Evolutionary conservation across 2,329 filamentous ascomycete genomes (phyloP).

Genomic region (Ploettnerulaceae sp.): DNA sequence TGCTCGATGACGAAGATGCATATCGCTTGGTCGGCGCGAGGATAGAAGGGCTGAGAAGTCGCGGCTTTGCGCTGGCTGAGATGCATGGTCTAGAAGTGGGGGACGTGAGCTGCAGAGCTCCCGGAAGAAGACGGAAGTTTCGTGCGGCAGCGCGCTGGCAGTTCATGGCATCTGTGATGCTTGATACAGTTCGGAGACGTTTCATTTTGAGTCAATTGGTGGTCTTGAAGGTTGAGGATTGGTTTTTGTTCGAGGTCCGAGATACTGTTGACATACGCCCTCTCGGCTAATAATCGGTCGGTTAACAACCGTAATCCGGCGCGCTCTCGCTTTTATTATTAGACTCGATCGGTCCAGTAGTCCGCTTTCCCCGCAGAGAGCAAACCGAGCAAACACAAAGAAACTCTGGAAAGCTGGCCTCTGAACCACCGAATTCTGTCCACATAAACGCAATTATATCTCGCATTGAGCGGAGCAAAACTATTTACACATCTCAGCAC

Average conservation of each 20-base stretch:
- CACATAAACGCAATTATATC: too few relatives aligned
- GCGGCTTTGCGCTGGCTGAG: conserved; percentile 9
- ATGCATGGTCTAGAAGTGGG: conserved; percentile 5
- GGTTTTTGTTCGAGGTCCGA: background rate
- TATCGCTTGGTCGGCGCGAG: conserved; percentile 14
- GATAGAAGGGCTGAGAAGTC: conserved; percentile 1
- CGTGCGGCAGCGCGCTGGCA: conserved; percentile 13
- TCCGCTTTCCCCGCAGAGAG: too few relatives aligned
- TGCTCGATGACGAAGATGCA: conserved; percentile 19
- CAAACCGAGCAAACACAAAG: too few relatives aligned
- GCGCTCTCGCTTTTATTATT: too few relatives aligned
- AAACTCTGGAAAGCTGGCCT: too few relatives aligned
- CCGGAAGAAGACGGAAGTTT: conserved; percentile 25
- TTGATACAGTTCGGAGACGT: conserved; percentile 27
- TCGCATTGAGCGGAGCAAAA: too few relatives aligned
- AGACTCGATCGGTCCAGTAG: too few relatives aligned
- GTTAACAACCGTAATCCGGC: too few relatives aligned
- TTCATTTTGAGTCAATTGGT: conserved; percentile 30
- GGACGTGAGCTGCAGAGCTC: conserved; percentile 20
- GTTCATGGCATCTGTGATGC: conserved; percentile 18
- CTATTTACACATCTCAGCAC: too few relatives aligned
- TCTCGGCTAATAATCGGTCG: too few relatives aligned
- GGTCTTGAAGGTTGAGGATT: conserved; percentile 9
- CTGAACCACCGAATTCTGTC: too few relatives aligned
- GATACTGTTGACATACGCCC: conserved; percentile 4